Percentiles rank a stretch among this genome's conserved stretches.
phyloP scores from a whole-genome alignment of 257 asterid species.

The Thymus mandschuricus region DNA sequence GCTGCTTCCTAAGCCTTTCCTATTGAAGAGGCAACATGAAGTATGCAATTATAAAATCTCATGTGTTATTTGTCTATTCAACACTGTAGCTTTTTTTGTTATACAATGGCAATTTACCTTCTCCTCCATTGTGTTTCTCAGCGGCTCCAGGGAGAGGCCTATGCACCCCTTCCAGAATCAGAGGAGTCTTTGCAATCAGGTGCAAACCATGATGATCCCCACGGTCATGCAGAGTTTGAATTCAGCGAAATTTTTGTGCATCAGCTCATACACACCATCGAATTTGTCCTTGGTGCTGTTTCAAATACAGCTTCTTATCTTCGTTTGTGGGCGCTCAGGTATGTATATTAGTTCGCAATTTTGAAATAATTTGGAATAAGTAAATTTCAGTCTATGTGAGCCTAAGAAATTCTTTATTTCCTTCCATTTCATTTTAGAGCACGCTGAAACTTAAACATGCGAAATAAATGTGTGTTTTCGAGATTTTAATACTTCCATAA shows the following conservation, averaged over 20 bases:
- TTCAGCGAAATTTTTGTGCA: slow-evolving; percentile 95
- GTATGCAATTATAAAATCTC: slow-evolving; percentile 44
- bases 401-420: neutral
- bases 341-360: slow-evolving; percentile 26
- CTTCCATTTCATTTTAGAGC: slow-evolving; percentile 16
- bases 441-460: slow-evolving; percentile 18
- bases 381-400: slow-evolving; percentile 10
- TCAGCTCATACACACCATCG: slow-evolving; percentile 97
- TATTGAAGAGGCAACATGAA: slow-evolving; percentile 71
- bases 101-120: neutral
- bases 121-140: slow-evolving; percentile 39
- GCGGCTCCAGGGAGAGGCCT: slow-evolving; percentile 91
- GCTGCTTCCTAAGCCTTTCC: slow-evolving; percentile 97
- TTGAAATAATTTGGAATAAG: slow-evolving; percentile 21
- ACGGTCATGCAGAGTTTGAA: slow-evolving; percentile 94
- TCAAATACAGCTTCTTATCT: slow-evolving; percentile 99
- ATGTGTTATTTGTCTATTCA: slow-evolving; percentile 18
- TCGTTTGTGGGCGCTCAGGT: slow-evolving; percentile 99
- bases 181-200: slow-evolving; percentile 86
- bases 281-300: slow-evolving; percentile 99
- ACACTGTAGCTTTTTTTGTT: slow-evolving; percentile 13
- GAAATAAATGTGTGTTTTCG: neutral
- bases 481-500: slow-evolving; percentile 11
- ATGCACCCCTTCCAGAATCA: slow-evolving; percentile 67
- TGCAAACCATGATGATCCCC: slow-evolving; percentile 66